These are phyloP conservation scores for Annulohypoxylon maeteangense DNA, from an alignment of 495 filamentous ascomycete genomes.

Conservation along the genomic window DNA sequence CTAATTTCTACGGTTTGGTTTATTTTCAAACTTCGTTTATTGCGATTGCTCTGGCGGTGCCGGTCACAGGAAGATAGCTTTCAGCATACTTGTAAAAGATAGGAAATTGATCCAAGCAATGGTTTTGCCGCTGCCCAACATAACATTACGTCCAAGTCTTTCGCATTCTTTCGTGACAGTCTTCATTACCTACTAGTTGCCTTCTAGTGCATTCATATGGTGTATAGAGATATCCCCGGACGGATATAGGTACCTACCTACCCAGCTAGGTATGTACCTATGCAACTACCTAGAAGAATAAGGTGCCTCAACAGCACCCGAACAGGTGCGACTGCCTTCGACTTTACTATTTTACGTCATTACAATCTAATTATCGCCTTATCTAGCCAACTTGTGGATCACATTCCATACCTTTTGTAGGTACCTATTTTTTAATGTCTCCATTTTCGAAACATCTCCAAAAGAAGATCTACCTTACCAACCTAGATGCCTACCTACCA, in stretches of 20 bases:
- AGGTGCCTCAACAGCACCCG: neutral
- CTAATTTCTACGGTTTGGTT: constrained; percentile 35
- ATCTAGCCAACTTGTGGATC: neutral
- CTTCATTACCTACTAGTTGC: neutral
- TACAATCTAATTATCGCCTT: neutral
- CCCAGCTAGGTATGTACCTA: no score
- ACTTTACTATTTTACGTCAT: neutral
- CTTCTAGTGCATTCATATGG: neutral
- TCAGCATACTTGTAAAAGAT: constrained; percentile 46
- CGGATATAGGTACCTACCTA: neutral
- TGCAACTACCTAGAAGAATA: neutral
- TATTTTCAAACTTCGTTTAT: constrained; percentile 37
- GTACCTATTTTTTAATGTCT: neutral
- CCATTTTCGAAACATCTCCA: neutral
- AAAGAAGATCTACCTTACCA: neutral
- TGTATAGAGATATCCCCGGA: neutral
- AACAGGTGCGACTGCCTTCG: neutral
- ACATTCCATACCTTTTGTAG: neutral
- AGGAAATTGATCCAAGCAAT: constrained; percentile 46
- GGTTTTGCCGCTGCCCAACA: constrained; percentile 49
- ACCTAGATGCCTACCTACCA: no score
- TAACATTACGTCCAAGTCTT: constrained; percentile 19
- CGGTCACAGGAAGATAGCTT: constrained; percentile 52
- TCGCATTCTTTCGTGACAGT: neutral
- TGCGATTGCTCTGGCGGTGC: constrained; percentile 48